Conservation (phyloP, 2,329 filamentous ascomycete genomes). For the Aspergillus piperis region DNA sequence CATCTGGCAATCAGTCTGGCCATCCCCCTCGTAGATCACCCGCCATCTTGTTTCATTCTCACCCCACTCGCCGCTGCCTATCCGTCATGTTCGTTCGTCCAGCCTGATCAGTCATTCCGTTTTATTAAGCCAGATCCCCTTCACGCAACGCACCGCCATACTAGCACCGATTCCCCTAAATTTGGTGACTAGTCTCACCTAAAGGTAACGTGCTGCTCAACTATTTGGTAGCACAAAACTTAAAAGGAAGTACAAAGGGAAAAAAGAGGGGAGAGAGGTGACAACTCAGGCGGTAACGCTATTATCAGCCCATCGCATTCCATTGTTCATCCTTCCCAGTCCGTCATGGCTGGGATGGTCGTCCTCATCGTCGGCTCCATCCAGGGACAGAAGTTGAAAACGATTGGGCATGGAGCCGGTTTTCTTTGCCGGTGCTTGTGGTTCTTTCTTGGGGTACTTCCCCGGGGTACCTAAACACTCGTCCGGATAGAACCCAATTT, state of each 20-base stretch:
- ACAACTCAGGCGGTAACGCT: slow-evolving; percentile 13
- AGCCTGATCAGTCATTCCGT: too few relatives aligned
- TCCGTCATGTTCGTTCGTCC: too few relatives aligned
- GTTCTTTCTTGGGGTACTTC: slow-evolving; percentile 28
- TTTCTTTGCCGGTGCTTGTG: slow-evolving; percentile 38
- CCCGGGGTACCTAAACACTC: slow-evolving; percentile 67
- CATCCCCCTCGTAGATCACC: neutral
- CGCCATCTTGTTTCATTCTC: too few relatives aligned
- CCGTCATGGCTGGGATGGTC: slow-evolving; percentile 24
- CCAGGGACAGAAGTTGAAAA: slow-evolving; percentile 61
- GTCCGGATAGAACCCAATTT: slow-evolving; percentile 70
- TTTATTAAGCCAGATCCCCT: too few relatives aligned
- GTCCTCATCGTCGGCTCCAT: slow-evolving; percentile 44
- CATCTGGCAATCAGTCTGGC: neutral
- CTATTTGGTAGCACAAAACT: neutral
- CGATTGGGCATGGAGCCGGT: slow-evolving; percentile 53
- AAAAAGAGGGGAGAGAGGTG: neutral
- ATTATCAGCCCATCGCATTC: slow-evolving; percentile 18
- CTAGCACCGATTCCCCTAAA: too few relatives aligned
- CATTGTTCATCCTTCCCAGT: slow-evolving; percentile 17
- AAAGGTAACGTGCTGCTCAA: neutral
- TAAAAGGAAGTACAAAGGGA: neutral
- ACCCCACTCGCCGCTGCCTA: too few relatives aligned
- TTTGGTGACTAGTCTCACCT: neutral
- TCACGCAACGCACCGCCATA: too few relatives aligned